These are phyloP conservation scores for Acacia melanoxylon DNA, from an alignment of 306 rosid genomes.

Conservation along the genomic window DNA sequence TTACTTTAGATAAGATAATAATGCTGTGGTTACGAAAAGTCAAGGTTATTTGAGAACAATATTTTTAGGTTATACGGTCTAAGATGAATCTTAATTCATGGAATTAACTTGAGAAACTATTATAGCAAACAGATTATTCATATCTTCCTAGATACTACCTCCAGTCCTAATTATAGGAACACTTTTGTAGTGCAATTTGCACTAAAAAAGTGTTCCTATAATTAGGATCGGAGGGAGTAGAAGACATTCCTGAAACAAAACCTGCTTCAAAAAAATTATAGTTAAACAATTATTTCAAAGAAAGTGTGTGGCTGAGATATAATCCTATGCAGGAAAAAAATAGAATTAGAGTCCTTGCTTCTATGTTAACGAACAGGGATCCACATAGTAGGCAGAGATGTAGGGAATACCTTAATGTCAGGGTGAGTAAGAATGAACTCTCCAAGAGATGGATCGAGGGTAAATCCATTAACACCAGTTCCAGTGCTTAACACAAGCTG, in stretches of 20 bases:
- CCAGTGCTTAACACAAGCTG: slow-evolving; percentile 90
- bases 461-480: slow-evolving; percentile 84
- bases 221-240: too few relatives aligned
- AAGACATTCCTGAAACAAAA: not conserved
- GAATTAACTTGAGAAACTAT: not conserved
- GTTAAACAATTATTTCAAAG: not conserved
- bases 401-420: slow-evolving; percentile 69
- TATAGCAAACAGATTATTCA: not conserved
- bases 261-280: not conserved
- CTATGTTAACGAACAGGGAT: not conserved
- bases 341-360: not conserved
- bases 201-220: too few relatives aligned
- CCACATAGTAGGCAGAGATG: not conserved
- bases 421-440: slow-evolving; percentile 98
- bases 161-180: too few relatives aligned
- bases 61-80: not conserved
- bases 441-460: slow-evolving; percentile 96
- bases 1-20: not conserved
- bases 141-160: not conserved
- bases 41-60: not conserved
- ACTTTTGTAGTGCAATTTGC: too few relatives aligned
- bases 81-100: not conserved
- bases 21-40: not conserved
- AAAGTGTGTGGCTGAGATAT: not conserved
- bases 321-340: slow-evolving; percentile 7